phyloP scores from a whole-genome alignment of 2,329 filamentous ascomycete species.

The Cytospora piceae region DNA sequence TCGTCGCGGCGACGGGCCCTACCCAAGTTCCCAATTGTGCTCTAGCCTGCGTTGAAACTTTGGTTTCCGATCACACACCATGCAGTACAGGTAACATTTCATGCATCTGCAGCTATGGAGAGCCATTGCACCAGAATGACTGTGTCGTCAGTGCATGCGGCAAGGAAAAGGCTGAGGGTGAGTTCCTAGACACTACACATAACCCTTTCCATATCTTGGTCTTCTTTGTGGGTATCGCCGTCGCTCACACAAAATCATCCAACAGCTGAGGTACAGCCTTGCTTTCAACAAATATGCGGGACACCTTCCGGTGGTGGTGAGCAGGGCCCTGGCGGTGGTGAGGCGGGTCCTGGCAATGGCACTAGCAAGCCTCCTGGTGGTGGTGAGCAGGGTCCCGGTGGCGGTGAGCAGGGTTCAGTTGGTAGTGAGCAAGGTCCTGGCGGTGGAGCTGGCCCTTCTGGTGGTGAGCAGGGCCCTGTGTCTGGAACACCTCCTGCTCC shows the following conservation, averaged over 20 bases:
- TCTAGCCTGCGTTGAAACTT: neutral
- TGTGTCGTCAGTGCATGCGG: neutral
- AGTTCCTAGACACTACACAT: neutral
- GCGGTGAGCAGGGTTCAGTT: too few species aligned
- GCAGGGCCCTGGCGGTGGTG: too few species aligned
- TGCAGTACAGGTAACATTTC: neutral
- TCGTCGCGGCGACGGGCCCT: neutral
- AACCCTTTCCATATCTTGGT: neutral
- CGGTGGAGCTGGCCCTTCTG: too few species aligned
- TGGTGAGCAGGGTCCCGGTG: neutral
- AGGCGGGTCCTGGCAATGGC: neutral
- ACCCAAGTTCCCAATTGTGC: neutral
- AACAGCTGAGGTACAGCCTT: neutral
- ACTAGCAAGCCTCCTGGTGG: too few species aligned
- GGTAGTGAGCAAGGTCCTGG: too few species aligned
- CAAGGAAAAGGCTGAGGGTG: neutral
- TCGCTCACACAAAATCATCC: neutral
- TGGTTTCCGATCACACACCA: neutral
- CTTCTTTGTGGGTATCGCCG: neutral
- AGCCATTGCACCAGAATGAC: neutral
- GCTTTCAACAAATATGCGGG: neutral
- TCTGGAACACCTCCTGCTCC: neutral
- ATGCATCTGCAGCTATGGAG: neutral
- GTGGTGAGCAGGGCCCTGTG: too few species aligned
- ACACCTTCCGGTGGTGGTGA: neutral